Evolutionary conservation across 441 rosid genomes (phyloP), one percentile per base, ranked within the genome.

Genomic region (Biscutella laevigata): DNA sequence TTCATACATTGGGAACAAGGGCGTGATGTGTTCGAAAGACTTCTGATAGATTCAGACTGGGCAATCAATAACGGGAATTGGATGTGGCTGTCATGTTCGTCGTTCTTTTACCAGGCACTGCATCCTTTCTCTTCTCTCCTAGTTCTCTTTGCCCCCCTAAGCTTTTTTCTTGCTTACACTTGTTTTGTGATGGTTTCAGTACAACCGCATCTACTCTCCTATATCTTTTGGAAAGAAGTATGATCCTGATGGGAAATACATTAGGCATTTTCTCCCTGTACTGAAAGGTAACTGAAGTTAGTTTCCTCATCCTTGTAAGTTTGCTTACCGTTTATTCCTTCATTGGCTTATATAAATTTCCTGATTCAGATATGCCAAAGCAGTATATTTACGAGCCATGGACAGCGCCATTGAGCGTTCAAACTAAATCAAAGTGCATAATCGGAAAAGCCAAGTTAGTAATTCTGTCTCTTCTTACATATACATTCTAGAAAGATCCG

Each of bases 1-100:
- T 91, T 91, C 76, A 75, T 83, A 50, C 96, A 91, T 21, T 91
- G 98, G 98, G 98, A 91, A 68, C 82, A 80, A 80, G 98, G 98
- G 39, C 83, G 98, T 25, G 91, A 91, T 67, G 84, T 91, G 56
- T 91, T 91, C 24, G 96, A 85, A 71, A 80, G 98, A 57, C 86
- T 91, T 56, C 65, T 91, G 66, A 85, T 85, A 40, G 98, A 91
- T 75, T 85, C 95, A 35, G 98, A 91, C 64, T 88, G 96, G 98
- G 83, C 95, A 34, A 73, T 88, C 39, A 91, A 91, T 58, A 91
- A 87, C 14, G 98, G 88, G 13, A 91, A 91, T 44, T 88, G 98
- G 98, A 62, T 85, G 50, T 91, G 98, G 98, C 73, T 88, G 42
- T 91, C 98, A 7, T 88, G 96, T 55, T 91, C 98, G 11, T 88